Evolutionary conservation across 2,329 filamentous ascomycete species (phyloP), one percentile per base, ranked within the genome.

Genomic region (Myriosclerotinia scirpicola): DNA sequence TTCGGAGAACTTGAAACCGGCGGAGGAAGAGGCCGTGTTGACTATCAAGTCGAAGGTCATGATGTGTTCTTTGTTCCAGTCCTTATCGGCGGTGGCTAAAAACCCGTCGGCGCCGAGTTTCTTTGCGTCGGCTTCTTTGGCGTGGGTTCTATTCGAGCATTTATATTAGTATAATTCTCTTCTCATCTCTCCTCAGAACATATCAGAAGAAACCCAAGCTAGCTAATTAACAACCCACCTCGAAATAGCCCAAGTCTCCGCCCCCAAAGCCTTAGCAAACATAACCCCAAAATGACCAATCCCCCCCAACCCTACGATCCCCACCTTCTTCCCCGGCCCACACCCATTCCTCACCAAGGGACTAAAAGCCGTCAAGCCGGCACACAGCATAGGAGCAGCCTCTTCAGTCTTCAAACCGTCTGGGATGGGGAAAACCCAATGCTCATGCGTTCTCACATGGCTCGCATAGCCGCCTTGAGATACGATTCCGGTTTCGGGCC

Each of bases 331-430:
- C 69, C 92, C 91, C 0, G 90, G 90, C 0, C 90, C 90, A 68
- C 85, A 84, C 30, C 90, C 90, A 74, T 93, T 88, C 59, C 91
- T 85, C 70, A 91, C 88, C 17, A 96, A 83, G 1, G 92, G 92
- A 68, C 86, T 90, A 80, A 88, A 96, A 67, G 87, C 87, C 4
- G 92, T 96, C 71, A 96, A 83, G 70, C 92, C 92, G 52, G 91
- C 92, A 78, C 92, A 96, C 72, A 95, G 84, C 90, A 93, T 92
- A 12, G 90, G 90, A 1, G 91, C 92, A 1, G 88, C 90, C 61
- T 88, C 79, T 65, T 80, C 78, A 71, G 82, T 85, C 12, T 81
- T 73, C 55, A 96, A 83, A 63, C 82, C 85, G 42, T 93, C 90
- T 46, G 92, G 92, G 70, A 96, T 93, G 74, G 90, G 89, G 75